Evolutionary conservation across 495 filamentous ascomycete genomes (phyloP), one percentile per base, ranked within the genome.

Genomic region (Achaetomiella virescens): DNA sequence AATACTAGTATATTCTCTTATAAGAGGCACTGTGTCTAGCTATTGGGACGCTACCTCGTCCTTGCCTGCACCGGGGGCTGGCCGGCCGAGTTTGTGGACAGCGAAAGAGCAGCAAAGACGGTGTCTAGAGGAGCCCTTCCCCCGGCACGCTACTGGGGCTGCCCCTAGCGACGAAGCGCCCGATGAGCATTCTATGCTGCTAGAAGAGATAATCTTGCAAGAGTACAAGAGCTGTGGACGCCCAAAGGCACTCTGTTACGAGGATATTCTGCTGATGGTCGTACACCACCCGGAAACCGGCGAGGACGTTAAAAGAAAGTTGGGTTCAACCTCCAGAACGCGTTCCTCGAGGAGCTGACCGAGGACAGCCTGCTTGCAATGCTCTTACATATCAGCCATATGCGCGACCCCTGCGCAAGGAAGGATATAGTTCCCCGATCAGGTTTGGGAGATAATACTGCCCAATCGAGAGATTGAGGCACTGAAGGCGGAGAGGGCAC

Each of bases 221-320:
- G 52, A 54, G 57, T 33, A 21, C 24, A 22, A 10, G 37, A 25
- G 37, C 17, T 47, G 52, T 22, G 52, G 57, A 38, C 57, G 60
- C 12, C 52, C 45, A 36, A 64, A 64, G 48, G 54, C 59, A 38
- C 59, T 64, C 36, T 61, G 45, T 53, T 64, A 64, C 47, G 61
- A 70, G 53, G 61, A 66, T 24, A 64, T 70, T 58, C 33, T 61
- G 46, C 45, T 62, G 43, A 42, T 52, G 64, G 49, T 70, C 14
- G 57, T 70, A 3, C 22, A 56, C 50, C 57, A 70, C 37, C 65
- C 61, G 36, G 59, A 63, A 45, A 49, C 47, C 25, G 52, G 59
- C 37, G 53, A 54, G 37, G 67, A 68, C 53, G 36, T 58, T 3
- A 64, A 45, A 42, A 51, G 41, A 61, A 33, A 33, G 52, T 60